Conservation (phyloP, 495 filamentous ascomycete species). For the Umbilicaria muhlenbergii region DNA sequence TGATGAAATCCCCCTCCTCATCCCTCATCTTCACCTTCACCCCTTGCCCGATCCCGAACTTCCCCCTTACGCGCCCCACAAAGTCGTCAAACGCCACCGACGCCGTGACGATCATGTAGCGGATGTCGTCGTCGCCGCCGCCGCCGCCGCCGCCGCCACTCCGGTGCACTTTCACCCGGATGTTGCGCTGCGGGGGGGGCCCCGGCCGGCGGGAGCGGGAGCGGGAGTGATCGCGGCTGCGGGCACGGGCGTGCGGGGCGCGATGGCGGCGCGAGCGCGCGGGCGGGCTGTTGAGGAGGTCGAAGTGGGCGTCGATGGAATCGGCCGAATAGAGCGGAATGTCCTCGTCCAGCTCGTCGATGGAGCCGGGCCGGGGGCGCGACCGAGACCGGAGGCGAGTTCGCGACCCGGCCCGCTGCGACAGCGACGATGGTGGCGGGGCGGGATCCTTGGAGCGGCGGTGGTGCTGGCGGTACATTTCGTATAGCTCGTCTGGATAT, state of each 20-base stretch:
- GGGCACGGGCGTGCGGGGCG: slow-evolving; percentile 15
- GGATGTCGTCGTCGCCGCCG: slow-evolving; percentile 49
- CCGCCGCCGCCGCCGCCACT: slow-evolving; percentile 6
- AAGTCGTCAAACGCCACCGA: slow-evolving; percentile 63
- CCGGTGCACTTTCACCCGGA: slow-evolving; percentile 79
- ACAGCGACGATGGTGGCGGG: no score
- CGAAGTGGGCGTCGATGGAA: slow-evolving; percentile 35
- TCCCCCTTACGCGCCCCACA: slow-evolving; percentile 59
- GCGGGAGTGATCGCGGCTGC: slow-evolving; percentile 18
- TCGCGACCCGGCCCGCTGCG: no score
- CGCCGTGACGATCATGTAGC: slow-evolving; percentile 76
- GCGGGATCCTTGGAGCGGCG: slow-evolving; percentile 4
- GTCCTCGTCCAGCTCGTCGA: slow-evolving; percentile 31
- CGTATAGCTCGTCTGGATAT: slow-evolving; percentile 53
- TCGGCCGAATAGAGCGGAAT: slow-evolving; percentile 56
- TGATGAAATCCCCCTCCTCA: slow-evolving; percentile 87
- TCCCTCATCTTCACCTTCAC: slow-evolving; percentile 78
- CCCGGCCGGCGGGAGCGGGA: slow-evolving; percentile 17
- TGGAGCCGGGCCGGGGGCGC: slow-evolving; percentile 2
- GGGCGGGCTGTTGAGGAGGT: slow-evolving; percentile 2
- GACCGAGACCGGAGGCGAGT: no score
- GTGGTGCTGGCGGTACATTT: slow-evolving; percentile 36
- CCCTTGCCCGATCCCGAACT: slow-evolving; percentile 55
- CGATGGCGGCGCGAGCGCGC: slow-evolving; percentile 9
- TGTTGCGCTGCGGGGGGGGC: slow-evolving; percentile 33